Evolutionary conservation across 257 asterid species (phyloP), one percentile per base, ranked within the genome.

Genomic region (Thymus quinquecostatus): DNA sequence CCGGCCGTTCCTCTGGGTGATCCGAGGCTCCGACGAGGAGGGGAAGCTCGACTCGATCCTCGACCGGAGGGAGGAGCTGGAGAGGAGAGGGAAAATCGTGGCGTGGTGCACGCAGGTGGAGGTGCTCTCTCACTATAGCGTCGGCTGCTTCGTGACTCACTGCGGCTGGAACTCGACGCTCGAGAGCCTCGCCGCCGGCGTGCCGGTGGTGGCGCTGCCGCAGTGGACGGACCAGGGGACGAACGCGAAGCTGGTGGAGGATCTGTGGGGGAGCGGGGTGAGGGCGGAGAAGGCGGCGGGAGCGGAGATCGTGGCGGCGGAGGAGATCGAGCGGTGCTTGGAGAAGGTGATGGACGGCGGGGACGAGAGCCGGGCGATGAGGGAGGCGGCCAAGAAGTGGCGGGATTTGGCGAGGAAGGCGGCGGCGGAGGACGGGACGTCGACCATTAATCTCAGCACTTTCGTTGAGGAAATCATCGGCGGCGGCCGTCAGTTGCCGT

Each of bases 161-260:
- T 85, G 90, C n/a, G 90, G 90, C 1, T 86, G 92, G 92, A 86
- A 86, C 66, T 86, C 92, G 32, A 21, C 78, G 1, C 40, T 82
- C 0, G 92, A 87, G 47, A 70, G 89, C 32, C 34, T 87, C 9
- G 84, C 59, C 2, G 71, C 45, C 2, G 89, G 89, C 2, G 82
- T 84, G 27, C 89, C 89, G 0, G 6, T 79, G 0, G 84, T 87
- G 66, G 70, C 71, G 28, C 32, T 83, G 53, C 92, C 89, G 0
- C 82, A 63, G 3, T 87, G 92, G 92, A 61, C 69, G 0, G 92
- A 87, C 62, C 92, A 87, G 53, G 7, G 44, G 0, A 81, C 86
- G 47, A 87, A 84, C 6, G 89, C 88, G 1, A 84, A 84, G 50
- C 71, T 87, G 5, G 48, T 84, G 62, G 81, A 87, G 65, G 89